These are phyloP conservation scores for Proliferodiscus dingleyae DNA, from an alignment of 2,329 filamentous ascomycete genomes.

Conservation along the genomic window DNA sequence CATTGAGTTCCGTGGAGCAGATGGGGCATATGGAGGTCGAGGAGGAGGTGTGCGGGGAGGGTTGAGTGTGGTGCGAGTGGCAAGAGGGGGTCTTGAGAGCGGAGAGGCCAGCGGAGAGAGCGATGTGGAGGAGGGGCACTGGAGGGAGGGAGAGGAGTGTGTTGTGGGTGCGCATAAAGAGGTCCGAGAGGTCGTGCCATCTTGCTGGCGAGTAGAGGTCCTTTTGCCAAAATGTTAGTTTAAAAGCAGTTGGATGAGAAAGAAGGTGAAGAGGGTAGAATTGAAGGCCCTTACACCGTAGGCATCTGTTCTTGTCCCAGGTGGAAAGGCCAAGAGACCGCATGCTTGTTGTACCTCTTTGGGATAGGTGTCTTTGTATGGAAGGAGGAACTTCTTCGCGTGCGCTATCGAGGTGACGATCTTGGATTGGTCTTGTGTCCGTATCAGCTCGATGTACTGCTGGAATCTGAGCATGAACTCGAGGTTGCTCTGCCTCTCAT, in stretches of 20 bases:
- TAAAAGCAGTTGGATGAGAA: no score
- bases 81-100: slow-evolving; percentile 94
- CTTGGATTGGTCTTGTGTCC: slow-evolving; percentile 58
- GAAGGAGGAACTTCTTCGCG: slow-evolving; percentile 74
- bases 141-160: slow-evolving; percentile 76
- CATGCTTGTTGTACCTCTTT: slow-evolving; percentile 67
- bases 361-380: slow-evolving; percentile 64
- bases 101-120: slow-evolving; percentile 83
- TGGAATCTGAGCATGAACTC: slow-evolving; percentile 93
- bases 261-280: slow-evolving; percentile 1
- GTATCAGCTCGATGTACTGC: slow-evolving; percentile 88
- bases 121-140: slow-evolving; percentile 81
- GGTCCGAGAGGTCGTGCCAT: slow-evolving; percentile 70
- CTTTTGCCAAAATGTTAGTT: no score
- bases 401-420: slow-evolving; percentile 74
- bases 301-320: slow-evolving; percentile 56
- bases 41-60: slow-evolving; percentile 31
- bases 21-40: slow-evolving; percentile 81
- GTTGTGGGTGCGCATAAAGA: slow-evolving; percentile 85
- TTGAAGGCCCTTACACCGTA: slow-evolving; percentile 31
- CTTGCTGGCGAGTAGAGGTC: slow-evolving; percentile 41
- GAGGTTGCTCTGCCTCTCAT: slow-evolving; percentile 55
- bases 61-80: slow-evolving; percentile 50
- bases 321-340: slow-evolving; percentile 72
- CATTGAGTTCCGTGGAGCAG: slow-evolving; percentile 91